A percentile compares a stretch with the other conserved stretches of the same genome.
These are phyloP conservation scores for Medicago lupulina DNA, from an alignment of 306 rosid genomes.

Conservation along the genomic window DNA sequence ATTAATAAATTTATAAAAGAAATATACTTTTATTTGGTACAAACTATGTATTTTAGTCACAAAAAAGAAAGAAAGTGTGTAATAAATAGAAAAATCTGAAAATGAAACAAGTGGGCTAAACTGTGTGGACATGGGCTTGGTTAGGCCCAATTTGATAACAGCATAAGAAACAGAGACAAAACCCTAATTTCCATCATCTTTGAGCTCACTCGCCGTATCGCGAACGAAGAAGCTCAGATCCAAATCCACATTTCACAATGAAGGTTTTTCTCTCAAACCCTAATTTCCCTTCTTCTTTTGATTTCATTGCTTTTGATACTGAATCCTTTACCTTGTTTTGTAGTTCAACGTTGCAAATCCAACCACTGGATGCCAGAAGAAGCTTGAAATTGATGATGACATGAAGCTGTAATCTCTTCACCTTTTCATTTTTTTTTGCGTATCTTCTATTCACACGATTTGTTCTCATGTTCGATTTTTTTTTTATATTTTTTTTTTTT, in stretches of 20 bases:
- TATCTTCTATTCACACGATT: not conserved
- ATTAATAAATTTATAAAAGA: too few relatives aligned
- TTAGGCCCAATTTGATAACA: too few relatives aligned
- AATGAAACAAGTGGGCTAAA: too few relatives aligned
- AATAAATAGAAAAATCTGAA: too few relatives aligned
- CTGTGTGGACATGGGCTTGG: too few relatives aligned
- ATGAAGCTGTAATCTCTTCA: constrained; percentile 40
- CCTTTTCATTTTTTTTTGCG: not conserved
- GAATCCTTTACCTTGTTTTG: not conserved
- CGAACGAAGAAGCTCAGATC: constrained; percentile 4
- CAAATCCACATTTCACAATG: constrained; percentile 34
- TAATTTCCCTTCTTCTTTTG: not conserved
- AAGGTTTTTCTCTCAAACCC: constrained; percentile 43
- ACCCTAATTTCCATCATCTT: constrained; percentile 37
- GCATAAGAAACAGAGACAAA: not conserved
- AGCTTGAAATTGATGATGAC: constrained; percentile 50
- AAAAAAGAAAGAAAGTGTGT: too few relatives aligned
- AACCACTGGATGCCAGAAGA: constrained; percentile 54
- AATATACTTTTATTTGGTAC: too few relatives aligned
- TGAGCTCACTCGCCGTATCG: constrained; percentile 17
- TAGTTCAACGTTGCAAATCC: constrained; percentile 54
- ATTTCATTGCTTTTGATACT: constrained; percentile 13
- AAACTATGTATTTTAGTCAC: too few relatives aligned
- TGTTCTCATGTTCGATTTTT: not conserved
- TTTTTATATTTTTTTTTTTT: not conserved